These are phyloP conservation scores for Fimicolochytrium jonesii DNA, from an alignment of 192 early-diverging fungal species.

Conservation along the genomic window DNA sequence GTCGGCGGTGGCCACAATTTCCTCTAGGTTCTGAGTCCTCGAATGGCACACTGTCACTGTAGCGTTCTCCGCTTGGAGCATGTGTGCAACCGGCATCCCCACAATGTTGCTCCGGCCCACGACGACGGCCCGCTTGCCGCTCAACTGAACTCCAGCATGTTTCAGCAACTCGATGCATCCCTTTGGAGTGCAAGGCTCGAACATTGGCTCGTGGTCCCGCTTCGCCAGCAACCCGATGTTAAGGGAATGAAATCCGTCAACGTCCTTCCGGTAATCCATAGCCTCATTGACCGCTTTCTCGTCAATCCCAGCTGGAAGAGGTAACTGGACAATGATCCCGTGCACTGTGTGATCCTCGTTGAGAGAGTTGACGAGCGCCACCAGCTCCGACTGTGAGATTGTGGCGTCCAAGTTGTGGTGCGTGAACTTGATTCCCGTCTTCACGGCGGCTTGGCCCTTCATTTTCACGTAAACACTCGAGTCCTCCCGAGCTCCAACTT, in stretches of 20 bases:
- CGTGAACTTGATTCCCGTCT: conserved; percentile 77
- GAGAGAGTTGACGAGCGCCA: conserved; percentile 61
- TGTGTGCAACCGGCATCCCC: conserved; percentile 76
- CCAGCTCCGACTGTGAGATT: conserved; percentile 67
- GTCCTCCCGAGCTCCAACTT: conserved; percentile 92
- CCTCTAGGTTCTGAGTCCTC: conserved; percentile 67
- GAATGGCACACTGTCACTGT: conserved; percentile 97
- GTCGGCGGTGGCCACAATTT: conserved; percentile 78
- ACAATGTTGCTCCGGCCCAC: conserved; percentile 97
- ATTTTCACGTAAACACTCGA: conserved; percentile 89
- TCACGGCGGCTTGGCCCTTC: conserved; percentile 86
- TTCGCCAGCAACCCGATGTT: conserved; percentile 93
- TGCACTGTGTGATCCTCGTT: conserved; percentile 82
- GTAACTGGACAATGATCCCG: conserved; percentile 94
- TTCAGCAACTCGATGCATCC: conserved; percentile 85
- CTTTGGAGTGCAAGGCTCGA: conserved; percentile 96
- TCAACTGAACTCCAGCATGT: conserved; percentile 57
- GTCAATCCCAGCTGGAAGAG: conserved; percentile 81
- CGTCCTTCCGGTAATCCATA: conserved; percentile 85
- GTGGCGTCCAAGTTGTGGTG: conserved; percentile 61
- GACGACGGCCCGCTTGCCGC: conserved; percentile 88
- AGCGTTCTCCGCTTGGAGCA: conserved; percentile 77
- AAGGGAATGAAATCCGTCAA: conserved; percentile 96
- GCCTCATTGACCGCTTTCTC: conserved; percentile 80
- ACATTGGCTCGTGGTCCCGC: conserved; percentile 70